Evolutionary conservation across 2,329 filamentous ascomycete species (phyloP), one percentile per base, ranked within the genome.

Genomic region (Paecilomyces variotii): DNA sequence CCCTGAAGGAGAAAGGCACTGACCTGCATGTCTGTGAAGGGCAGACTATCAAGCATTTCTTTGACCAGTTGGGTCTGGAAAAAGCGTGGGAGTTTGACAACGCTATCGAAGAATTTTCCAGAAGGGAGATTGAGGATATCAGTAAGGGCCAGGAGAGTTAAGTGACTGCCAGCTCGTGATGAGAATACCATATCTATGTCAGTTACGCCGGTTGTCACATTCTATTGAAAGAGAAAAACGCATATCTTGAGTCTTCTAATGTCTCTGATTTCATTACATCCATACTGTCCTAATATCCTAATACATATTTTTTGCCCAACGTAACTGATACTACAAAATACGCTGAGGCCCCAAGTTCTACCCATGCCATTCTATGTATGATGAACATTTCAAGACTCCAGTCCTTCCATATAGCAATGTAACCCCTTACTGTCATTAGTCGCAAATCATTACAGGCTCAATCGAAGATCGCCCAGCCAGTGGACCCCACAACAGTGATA

Each of bases 391-490:
- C n/a, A 45, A 45, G 39, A 45, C 39, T 24, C 39, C 39, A 45
- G 14, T 2, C 19, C 39, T 11, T 19, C 39, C 39, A n/a, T 24
- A n/a, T 9, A 45, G n/a, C 14, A 9, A 19, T 45, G 19, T 14
- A 4, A 45, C 19, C 6, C 14, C 19, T 24, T 45, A 6, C 30
- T 19, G 7, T 9, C 5, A n/a, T 45, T 45, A 7, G 5, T 7
- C 5, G 2, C 19, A 19, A 24, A 7, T 19, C 14, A 14, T 45
- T 19, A 24, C 5, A 19, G 39, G 9, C 39, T 62, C 63, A 67
- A 56, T 74, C 75, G 57, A 65, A 68, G 24, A 72, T 56, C 32
- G 75, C 65, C 76, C 76, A 78, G 3, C 67, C 63, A 6, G 74
- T 63, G 1, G 73, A 70, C 4, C 71, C 70, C 34, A 74, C 60